Base-by-base conservation (phyloP, 2,329 filamentous ascomycete species). In the Aureobasidium sp. region DNA sequence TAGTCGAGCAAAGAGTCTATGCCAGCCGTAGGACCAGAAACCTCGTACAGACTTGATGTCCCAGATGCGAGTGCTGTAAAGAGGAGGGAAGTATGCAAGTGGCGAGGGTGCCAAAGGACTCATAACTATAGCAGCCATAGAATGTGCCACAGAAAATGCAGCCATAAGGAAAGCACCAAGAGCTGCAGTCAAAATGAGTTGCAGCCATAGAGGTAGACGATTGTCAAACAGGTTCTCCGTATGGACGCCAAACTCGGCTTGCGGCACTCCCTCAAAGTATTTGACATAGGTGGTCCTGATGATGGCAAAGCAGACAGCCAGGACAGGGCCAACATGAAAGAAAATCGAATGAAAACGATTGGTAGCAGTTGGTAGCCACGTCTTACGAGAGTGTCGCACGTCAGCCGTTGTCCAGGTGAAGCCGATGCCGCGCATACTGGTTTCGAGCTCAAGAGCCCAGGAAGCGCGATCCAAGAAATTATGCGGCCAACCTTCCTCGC, bases 11-110 rank as follows among this genome's bases (percentile, higher is more conserved):
- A 78, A 78, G 0, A 78, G 67, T 6, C 76, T 69, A 65, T 78
- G 76, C 76, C 76, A 78, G 25, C 76, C 76, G 55, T 76, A 77
- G 7, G 73, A 74, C 76, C 76, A 78, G 67, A 78, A 78, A 12
- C 66, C 66, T 25, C 76, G 68, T 7, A 77, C 75, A 1, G 70
- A 72, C 0, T 68, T 71, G 44, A 78, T 69, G 36, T 75, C 71
- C 76, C 76, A 78, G 9, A 76, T 68, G 9, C 73, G 68, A 0
- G 69, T 75, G 4, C 75, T 77, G 64, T 78, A 78, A 0, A 78
- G 68, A n/a, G 76, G 75, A 22, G 76, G 77, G 61, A 78, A 78
- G 67, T 76, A 78, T 0, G 75, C 73, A 5, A 78, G 67, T 2
- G 76, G 75, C 47, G 71, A 70, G 2, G 76, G 76, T 7, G 73